Conservation (phyloP, 2,329 filamentous ascomycete species). For the Lecanicillium sp. region DNA sequence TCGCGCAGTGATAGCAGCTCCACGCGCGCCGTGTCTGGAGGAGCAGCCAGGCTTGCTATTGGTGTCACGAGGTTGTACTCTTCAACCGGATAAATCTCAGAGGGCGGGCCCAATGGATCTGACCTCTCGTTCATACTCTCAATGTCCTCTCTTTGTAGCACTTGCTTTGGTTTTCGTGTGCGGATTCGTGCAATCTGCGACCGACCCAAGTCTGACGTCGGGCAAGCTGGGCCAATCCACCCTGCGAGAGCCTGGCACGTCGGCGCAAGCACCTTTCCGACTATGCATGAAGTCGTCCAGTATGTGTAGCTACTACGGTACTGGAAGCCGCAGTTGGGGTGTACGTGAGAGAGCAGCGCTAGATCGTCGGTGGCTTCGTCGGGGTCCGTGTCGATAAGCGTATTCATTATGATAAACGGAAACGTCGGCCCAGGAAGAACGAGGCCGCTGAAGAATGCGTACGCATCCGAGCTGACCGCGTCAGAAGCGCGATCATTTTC, state of each 20-base stretch:
- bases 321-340: slow-evolving; percentile 67
- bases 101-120: slow-evolving; percentile 60
- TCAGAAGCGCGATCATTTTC: slow-evolving; percentile 54
- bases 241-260: slow-evolving; percentile 66
- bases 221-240: slow-evolving; percentile 68
- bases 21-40: slow-evolving; percentile 57
- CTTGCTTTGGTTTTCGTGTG: slow-evolving; percentile 51
- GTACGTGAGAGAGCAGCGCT: slow-evolving; percentile 60
- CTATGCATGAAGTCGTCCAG: slow-evolving; percentile 66
- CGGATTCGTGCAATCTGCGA: slow-evolving; percentile 66
- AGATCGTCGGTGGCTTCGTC: slow-evolving; percentile 60
- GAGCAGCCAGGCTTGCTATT: slow-evolving; percentile 48
- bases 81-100: slow-evolving; percentile 56
- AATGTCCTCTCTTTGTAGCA: slow-evolving; percentile 53
- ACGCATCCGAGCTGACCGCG: slow-evolving; percentile 60
- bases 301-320: slow-evolving; percentile 70
- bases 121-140: slow-evolving; percentile 61
- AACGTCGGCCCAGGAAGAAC: slow-evolving; percentile 63
- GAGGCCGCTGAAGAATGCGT: slow-evolving; percentile 72
- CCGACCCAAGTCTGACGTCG: slow-evolving; percentile 58
- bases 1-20: slow-evolving; percentile 58
- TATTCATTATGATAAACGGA: slow-evolving; percentile 73
- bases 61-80: slow-evolving; percentile 61
- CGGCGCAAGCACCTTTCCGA: slow-evolving; percentile 69
- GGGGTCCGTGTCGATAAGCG: slow-evolving; percentile 67